These are phyloP conservation scores for Podospora bellae-mahoneyi DNA, from an alignment of 495 filamentous ascomycete genomes.

Conservation along the genomic window DNA sequence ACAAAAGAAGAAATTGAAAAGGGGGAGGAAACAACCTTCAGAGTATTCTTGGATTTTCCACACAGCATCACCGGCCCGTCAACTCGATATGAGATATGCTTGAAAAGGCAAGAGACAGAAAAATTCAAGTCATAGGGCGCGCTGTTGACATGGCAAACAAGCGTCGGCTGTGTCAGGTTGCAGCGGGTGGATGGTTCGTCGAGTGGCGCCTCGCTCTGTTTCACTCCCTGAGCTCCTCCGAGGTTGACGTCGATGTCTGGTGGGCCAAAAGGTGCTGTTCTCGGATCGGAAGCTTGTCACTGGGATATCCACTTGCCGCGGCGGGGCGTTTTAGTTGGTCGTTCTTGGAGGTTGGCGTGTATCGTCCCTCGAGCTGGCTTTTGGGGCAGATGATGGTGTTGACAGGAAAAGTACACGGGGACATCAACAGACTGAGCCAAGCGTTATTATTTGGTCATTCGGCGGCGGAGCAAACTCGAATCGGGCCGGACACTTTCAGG, in stretches of 20 bases:
- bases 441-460: background rate
- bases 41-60: background rate
- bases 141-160: background rate
- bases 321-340: slow-evolving; percentile 2
- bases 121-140: background rate
- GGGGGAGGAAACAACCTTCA: background rate
- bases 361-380: background rate
- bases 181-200: background rate
- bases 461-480: background rate
- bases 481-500: background rate
- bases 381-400: background rate
- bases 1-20: background rate
- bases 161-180: background rate
- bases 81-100: background rate
- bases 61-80: background rate
- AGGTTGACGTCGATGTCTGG: background rate
- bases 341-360: background rate
- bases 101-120: background rate
- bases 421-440: background rate
- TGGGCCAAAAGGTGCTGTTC: background rate
- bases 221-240: background rate
- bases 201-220: slow-evolving; percentile 4
- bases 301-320: background rate
- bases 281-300: background rate
- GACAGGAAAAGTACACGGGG: too few species aligned